Evolutionary conservation across 805 yeast genomes (phyloP).

Genomic region (Wickerhamomyces queroliae): DNA sequence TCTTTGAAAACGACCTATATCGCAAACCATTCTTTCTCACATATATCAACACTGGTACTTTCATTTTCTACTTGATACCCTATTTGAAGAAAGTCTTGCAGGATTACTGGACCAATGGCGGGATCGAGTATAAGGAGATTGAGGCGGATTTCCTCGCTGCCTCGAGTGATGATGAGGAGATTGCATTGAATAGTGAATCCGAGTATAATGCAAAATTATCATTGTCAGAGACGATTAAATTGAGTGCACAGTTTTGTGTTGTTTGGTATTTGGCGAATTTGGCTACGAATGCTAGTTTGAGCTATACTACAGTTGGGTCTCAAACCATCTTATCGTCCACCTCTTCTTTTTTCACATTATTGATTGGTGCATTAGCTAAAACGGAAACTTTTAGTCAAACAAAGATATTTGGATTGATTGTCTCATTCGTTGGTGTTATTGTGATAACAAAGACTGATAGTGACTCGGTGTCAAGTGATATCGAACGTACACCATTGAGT

Average conservation of each 20-base stretch:
- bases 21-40: constrained; percentile 91
- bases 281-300: constrained; percentile 79
- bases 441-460: constrained; percentile 69
- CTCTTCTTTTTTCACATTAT: constrained; percentile 84
- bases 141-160: constrained; percentile 14
- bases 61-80: constrained; percentile 71
- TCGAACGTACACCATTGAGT: constrained; percentile 21
- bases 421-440: constrained; percentile 74
- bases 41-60: constrained; percentile 83
- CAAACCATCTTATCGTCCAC: constrained; percentile 93
- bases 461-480: constrained; percentile 14
- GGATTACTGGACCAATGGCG: constrained; percentile 25
- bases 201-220: constrained; percentile 27
- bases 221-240: constrained; percentile 57
- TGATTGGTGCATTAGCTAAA: constrained; percentile 68
- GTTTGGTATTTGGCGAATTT: constrained; percentile 91
- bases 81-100: constrained; percentile 27
- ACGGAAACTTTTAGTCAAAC: constrained; percentile 62
- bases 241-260: constrained; percentile 77
- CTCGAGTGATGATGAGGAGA: constrained; percentile 26
- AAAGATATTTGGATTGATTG: constrained; percentile 64
- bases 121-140: constrained; percentile 17
- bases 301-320: constrained; percentile 88
- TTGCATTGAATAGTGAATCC: constrained; percentile 12
- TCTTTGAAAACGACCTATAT: constrained; percentile 64